Conservation (phyloP, 2,329 filamentous ascomycete species). For the Plenodomus tracheiphilus region DNA sequence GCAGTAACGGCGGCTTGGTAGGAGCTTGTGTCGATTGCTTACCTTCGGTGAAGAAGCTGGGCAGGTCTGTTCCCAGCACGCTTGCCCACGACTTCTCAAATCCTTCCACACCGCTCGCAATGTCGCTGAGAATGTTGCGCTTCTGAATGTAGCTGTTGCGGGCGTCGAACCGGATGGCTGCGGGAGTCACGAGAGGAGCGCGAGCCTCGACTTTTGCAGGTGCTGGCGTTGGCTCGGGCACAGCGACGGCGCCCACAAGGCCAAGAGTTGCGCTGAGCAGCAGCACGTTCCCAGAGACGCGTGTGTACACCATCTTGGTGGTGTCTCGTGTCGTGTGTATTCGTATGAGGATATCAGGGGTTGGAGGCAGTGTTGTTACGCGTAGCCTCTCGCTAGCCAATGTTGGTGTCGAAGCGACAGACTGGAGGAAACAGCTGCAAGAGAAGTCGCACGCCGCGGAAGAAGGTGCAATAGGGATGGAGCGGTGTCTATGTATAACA, state of each 20-base stretch:
- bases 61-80: slow-evolving; percentile 39
- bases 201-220: slow-evolving; percentile 34
- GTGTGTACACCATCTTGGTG: slow-evolving; percentile 17
- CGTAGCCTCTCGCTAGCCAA: not conserved
- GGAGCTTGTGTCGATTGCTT: slow-evolving; percentile 8
- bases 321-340: slow-evolving; percentile 2
- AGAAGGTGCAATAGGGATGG: not conserved
- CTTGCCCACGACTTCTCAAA: slow-evolving; percentile 38
- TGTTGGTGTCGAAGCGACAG: slow-evolving; percentile 11
- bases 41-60: slow-evolving; percentile 44
- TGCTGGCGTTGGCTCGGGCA: slow-evolving; percentile 38
- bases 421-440: slow-evolving; percentile 6
- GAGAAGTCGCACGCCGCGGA: not conserved
- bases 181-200: slow-evolving; percentile 39
- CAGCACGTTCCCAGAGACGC: slow-evolving; percentile 21
- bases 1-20: slow-evolving; percentile 3
- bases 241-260: slow-evolving; percentile 28
- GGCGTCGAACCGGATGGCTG: slow-evolving; percentile 37
- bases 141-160: slow-evolving; percentile 37
- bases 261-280: slow-evolving; percentile 25
- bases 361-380: slow-evolving; percentile 4
- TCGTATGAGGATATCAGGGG: not conserved
- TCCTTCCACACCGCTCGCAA: slow-evolving; percentile 36
- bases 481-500: not conserved
- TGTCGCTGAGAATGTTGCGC: slow-evolving; percentile 37